phyloP scores from a whole-genome alignment of 257 asterid genomes.

The Gentiana dahurica region DNA sequence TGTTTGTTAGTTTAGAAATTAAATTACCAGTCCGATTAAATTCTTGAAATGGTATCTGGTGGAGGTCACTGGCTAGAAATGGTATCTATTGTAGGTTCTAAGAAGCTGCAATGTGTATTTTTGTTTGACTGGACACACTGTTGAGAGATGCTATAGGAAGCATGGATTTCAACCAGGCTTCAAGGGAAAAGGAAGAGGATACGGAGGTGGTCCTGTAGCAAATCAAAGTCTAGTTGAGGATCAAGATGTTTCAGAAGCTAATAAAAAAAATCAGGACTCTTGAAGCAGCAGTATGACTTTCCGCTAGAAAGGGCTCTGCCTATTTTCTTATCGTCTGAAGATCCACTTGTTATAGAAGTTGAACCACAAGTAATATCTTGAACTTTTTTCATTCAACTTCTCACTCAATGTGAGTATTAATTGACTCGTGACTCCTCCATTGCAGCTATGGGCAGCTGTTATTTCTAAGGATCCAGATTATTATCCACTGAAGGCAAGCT shows the following conservation, averaged over 20 bases:
- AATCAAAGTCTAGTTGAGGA: too few relatives aligned
- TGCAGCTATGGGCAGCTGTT: slow-evolving; percentile 86
- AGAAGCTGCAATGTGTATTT: too few relatives aligned
- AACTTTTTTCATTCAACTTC: slow-evolving; percentile 9
- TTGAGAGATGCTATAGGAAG: too few relatives aligned
- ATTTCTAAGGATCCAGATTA: slow-evolving; percentile 75
- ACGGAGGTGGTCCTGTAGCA: too few relatives aligned
- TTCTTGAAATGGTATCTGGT: not conserved
- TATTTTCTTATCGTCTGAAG: slow-evolving; percentile 83
- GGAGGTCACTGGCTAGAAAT: not conserved
- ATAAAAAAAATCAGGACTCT: too few relatives aligned
- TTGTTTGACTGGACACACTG: too few relatives aligned
- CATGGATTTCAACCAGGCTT: too few relatives aligned
- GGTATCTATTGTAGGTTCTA: too few relatives aligned
- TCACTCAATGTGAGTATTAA: slow-evolving; percentile 11
- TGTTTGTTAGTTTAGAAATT: not conserved
- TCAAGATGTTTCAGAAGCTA: too few relatives aligned
- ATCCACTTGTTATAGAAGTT: slow-evolving; percentile 84
- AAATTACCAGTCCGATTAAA: not conserved
- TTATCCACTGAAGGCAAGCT: slow-evolving; percentile 94
- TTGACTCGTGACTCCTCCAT: slow-evolving; percentile 14
- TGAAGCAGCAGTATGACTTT: too few relatives aligned
- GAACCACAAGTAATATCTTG: slow-evolving; percentile 61
- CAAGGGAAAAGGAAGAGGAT: too few relatives aligned
- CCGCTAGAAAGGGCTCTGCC: too few relatives aligned